A percentile compares a stretch with the other conserved stretches of the same genome.
Evolutionary conservation across 495 filamentous ascomycete genomes (phyloP).

Genomic region (Aspergillus indologenus): DNA sequence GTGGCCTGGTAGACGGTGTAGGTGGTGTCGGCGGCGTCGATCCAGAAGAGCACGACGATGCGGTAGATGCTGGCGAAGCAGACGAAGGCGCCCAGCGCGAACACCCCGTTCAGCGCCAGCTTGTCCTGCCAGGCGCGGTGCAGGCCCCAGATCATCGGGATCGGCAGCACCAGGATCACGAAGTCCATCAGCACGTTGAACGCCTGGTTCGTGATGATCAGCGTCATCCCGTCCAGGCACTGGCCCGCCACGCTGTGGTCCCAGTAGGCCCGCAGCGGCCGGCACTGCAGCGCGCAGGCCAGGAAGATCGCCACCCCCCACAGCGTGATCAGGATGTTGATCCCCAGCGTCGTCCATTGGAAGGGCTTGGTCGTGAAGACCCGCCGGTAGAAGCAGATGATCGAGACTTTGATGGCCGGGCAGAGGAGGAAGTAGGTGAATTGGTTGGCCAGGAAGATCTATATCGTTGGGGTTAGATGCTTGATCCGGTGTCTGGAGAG

Average conservation of each 20-base stretch:
- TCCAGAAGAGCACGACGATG: slow-evolving; percentile 56
- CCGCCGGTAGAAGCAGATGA: slow-evolving; percentile 48
- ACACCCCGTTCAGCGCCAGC: slow-evolving; percentile 45
- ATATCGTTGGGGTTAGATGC: slow-evolving; percentile 3
- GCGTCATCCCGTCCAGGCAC: slow-evolving; percentile 36
- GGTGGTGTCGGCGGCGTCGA: slow-evolving; percentile 42
- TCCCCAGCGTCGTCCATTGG: slow-evolving; percentile 26
- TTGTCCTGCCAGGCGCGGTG: slow-evolving; percentile 44
- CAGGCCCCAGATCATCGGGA: slow-evolving; percentile 47
- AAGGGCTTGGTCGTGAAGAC: slow-evolving; percentile 42
- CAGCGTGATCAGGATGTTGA: slow-evolving; percentile 33
- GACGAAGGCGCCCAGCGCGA: slow-evolving; percentile 48
- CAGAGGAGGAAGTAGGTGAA: slow-evolving; percentile 44
- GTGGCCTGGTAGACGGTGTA: slow-evolving; percentile 51
- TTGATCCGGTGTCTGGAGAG: too few species aligned
- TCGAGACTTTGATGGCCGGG: slow-evolving; percentile 43
- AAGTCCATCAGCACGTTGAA: slow-evolving; percentile 47
- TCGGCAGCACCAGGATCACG: slow-evolving; percentile 36
- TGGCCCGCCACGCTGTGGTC: slow-evolving; percentile 31
- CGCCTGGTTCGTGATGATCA: slow-evolving; percentile 43
- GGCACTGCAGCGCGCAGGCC: slow-evolving; percentile 42
- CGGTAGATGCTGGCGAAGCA: slow-evolving; percentile 48
- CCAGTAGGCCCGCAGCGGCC: slow-evolving; percentile 41
- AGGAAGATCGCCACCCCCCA: slow-evolving; percentile 39
- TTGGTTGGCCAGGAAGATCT: slow-evolving; percentile 48